Percentiles rank a stretch among this genome's conserved stretches.
Evolutionary conservation across 768 basidiomycete genomes (phyloP).

Genomic region (Auricularia sp.): DNA sequence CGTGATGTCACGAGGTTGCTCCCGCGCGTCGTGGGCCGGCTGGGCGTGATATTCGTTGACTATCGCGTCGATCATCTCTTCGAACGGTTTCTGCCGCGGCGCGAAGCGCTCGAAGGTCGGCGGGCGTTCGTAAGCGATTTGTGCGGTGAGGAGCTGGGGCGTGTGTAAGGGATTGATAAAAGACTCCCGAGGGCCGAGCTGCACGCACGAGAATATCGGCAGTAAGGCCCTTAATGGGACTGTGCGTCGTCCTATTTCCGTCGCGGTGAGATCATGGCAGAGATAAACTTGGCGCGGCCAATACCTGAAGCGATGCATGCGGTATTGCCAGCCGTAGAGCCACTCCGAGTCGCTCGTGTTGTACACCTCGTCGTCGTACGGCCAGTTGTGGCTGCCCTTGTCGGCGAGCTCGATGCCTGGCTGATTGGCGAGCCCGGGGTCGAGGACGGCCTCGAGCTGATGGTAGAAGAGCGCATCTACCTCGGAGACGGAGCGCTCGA

Average conservation of each 20-base stretch:
- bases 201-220: slow-evolving; percentile 64
- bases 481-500: slow-evolving; percentile 53
- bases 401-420: slow-evolving; percentile 38
- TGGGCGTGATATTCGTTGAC: background rate
- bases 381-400: slow-evolving; percentile 65
- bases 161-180: slow-evolving; percentile 1
- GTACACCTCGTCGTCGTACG: slow-evolving; percentile 63
- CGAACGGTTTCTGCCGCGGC: slow-evolving; percentile 33
- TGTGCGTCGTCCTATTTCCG: slow-evolving; percentile 45
- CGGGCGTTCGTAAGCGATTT: slow-evolving; percentile 47
- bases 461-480: slow-evolving; percentile 76
- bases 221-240: slow-evolving; percentile 78
- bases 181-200: background rate
- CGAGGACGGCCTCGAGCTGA: slow-evolving; percentile 62
- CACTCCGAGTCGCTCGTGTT: slow-evolving; percentile 46
- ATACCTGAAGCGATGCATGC: slow-evolving; percentile 67
- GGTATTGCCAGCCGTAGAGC: slow-evolving; percentile 46
- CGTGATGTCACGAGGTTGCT: too few relatives aligned
- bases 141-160: slow-evolving; percentile 55
- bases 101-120: slow-evolving; percentile 52
- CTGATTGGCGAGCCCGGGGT: slow-evolving; percentile 40
- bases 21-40: too few relatives aligned
- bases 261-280: background rate
- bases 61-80: slow-evolving; percentile 8
- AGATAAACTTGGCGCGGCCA: background rate